Conservation (phyloP, 2,329 filamentous ascomycete genomes). For the Pseudofabraea citricarpa region DNA sequence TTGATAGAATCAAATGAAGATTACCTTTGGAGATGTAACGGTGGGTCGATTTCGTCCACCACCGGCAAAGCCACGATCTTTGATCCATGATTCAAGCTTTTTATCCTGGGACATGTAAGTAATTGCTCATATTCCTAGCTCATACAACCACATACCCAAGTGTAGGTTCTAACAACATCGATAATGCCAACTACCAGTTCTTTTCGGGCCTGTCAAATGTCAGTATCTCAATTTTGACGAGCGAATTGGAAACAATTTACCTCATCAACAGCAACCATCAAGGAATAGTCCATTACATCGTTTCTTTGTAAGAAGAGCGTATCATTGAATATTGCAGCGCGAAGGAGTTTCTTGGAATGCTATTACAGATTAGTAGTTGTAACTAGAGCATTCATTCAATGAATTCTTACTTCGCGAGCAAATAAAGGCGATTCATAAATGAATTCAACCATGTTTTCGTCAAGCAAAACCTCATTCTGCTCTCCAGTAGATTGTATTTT, state of each 20-base stretch:
- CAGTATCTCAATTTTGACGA: neutral
- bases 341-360: slow-evolving; percentile 89
- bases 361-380: slow-evolving; percentile 4
- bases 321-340: slow-evolving; percentile 94
- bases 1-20: slow-evolving; percentile 1
- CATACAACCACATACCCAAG: slow-evolving; percentile 60
- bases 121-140: neutral
- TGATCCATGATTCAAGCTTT: slow-evolving; percentile 99
- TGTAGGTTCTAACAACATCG: slow-evolving; percentile 96
- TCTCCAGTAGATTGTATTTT: slow-evolving; percentile 95
- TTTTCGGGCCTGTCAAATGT: slow-evolving; percentile 48
- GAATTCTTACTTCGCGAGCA: slow-evolving; percentile 58
- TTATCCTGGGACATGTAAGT: slow-evolving; percentile 56
- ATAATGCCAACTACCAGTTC: slow-evolving; percentile 97
- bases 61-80: slow-evolving; percentile 81
- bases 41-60: slow-evolving; percentile 81
- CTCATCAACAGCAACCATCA: slow-evolving; percentile 98
- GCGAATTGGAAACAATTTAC: slow-evolving; percentile 4
- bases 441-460: slow-evolving; percentile 99
- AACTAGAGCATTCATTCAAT: neutral
- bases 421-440: slow-evolving; percentile 97
- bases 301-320: slow-evolving; percentile 91
- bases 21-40: slow-evolving; percentile 90
- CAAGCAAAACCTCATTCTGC: slow-evolving; percentile 90
- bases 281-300: slow-evolving; percentile 98